Percentiles rank a stretch among this genome's conserved stretches.
phyloP scores from a whole-genome alignment of 1,284 basidiomycete species.

The Ustilago curta region DNA sequence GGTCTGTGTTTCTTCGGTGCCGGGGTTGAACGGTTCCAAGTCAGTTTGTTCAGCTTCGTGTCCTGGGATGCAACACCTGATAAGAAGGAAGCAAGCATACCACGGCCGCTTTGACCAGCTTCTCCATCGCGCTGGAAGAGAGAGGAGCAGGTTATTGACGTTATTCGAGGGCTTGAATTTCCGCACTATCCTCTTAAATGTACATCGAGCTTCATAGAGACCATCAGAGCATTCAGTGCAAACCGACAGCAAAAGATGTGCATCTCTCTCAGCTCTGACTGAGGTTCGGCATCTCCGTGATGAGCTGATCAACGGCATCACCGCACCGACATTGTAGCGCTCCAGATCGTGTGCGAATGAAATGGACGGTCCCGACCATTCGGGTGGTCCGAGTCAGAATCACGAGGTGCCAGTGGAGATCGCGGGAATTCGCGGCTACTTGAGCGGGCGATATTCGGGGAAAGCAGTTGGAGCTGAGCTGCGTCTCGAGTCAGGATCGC shows the following conservation, averaged over 20 bases:
- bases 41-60: background rate
- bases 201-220: background rate
- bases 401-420: background rate
- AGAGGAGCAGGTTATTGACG: too few species aligned
- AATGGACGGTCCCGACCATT: background rate
- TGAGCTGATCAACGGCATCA: background rate
- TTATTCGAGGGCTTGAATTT: background rate
- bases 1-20: slow-evolving; percentile 1
- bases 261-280: too few species aligned
- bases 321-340: too few species aligned
- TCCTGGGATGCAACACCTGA: background rate
- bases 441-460: background rate
- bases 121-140: slow-evolving; percentile 5
- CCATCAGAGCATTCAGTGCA: background rate
- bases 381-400: slow-evolving; percentile 20
- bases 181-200: background rate
- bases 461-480: background rate
- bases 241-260: background rate
- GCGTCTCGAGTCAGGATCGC: background rate
- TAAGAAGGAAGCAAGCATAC: slow-evolving; percentile 2
- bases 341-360: background rate
- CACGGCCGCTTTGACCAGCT: slow-evolving; percentile 34
- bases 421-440: background rate
- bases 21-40: background rate
- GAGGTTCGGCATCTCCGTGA: background rate